Percentiles rank a stretch among this genome's conserved stretches.
Evolutionary conservation across 306 rosid genomes (phyloP).

Genomic region (Alnus rubra): DNA sequence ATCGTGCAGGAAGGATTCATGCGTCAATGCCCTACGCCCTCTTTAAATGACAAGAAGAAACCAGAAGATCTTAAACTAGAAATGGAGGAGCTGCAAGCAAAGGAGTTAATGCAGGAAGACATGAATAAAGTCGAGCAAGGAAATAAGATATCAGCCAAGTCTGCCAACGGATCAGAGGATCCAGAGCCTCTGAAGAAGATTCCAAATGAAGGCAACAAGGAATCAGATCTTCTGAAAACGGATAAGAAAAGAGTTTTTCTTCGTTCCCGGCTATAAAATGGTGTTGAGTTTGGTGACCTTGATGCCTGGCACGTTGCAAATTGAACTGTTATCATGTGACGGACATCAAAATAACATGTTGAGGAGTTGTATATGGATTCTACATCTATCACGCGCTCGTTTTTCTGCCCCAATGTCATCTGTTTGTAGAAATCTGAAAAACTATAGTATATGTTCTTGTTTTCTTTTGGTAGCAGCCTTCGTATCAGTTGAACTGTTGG

Average conservation of each 20-base stretch:
- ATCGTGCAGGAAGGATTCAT: conserved; percentile 41
- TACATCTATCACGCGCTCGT: not conserved
- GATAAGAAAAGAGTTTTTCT: conserved; percentile 60
- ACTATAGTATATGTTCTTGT: no score
- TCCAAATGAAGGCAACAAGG: conserved; percentile 40
- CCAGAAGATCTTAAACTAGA: conserved; percentile 41
- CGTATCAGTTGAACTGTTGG: no score
- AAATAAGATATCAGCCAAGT: conserved; percentile 38
- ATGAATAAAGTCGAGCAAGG: conserved; percentile 37
- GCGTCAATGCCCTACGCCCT: conserved; percentile 35
- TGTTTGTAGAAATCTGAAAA: no score
- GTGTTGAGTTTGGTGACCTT: not conserved
- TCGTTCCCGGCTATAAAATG: conserved; percentile 63
- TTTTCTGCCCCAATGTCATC: no score
- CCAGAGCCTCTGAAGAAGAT: conserved; percentile 41
- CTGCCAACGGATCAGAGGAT: conserved; percentile 35
- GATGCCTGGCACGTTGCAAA: not conserved
- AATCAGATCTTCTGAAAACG: conserved; percentile 33
- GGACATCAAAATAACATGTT: not conserved
- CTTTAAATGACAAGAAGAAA: conserved; percentile 36
- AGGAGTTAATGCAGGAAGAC: conserved; percentile 40
- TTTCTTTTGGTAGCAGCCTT: no score
- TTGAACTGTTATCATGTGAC: not conserved
- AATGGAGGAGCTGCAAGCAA: conserved; percentile 35
- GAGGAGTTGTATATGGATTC: not conserved